Evolutionary conservation across 495 filamentous ascomycete species (phyloP), one percentile per base, ranked within the genome.

Genomic region (Penicillium pulvis): DNA sequence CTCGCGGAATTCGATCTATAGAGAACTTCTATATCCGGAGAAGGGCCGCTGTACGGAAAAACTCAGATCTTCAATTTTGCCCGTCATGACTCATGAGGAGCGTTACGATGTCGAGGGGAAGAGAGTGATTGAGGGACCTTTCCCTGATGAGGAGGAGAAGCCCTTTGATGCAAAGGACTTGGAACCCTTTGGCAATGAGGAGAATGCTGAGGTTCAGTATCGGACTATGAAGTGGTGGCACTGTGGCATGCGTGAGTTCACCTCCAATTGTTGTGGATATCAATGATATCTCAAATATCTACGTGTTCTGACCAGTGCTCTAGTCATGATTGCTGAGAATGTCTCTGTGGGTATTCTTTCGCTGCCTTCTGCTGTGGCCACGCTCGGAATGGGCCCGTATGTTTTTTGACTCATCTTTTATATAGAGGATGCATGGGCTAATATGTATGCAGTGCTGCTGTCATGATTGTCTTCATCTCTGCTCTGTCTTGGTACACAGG

Each of bases 321-420:
- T 41, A 75, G 72, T 88, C 51, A 81, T 89, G 68, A 85, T 89
- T 62, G 87, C 86, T 41, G 85, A 88, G 64, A 85, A 85, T 51
- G 84, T 89, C 53, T 85, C 85, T 14, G 80, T 89, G 6, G 87
- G 87, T 36, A 83, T 81, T 66, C 76, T 90, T 31, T 83, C 82
- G 56, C 77, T 89, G n/a, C 87, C 87, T 0, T 72, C 73, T 6
- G 83, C 81, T n/a, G 83, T 89, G 50, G 84, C 87, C 12, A 78
- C 80, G 3, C 69, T 89, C 6, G 87, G 87, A 42, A 83, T 89
- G 75, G 79, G 83, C 17, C 72, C 72, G 70, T 74, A 77, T 48
- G 63, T 69, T 42, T 59, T 35, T 16, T 19, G 8, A 30, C 23
- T 41, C 36, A 33, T 14, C 14, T 11, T 49, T 19, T 50, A 0